Conservation (phyloP, 805 yeast genomes). For the Metschnikowia cubensis region DNA sequence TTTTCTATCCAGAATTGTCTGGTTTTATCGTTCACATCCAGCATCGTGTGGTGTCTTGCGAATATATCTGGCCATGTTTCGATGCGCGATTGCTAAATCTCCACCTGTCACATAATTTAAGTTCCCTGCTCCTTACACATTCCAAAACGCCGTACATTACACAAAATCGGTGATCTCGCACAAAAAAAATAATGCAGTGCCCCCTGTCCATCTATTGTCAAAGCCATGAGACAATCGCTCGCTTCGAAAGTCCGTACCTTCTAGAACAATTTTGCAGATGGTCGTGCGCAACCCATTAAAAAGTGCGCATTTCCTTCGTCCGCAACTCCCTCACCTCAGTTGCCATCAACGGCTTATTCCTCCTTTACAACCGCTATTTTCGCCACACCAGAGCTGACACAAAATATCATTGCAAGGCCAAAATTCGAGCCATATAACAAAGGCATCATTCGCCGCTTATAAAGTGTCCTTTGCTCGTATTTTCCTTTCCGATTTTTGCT, state of each 20-base stretch:
- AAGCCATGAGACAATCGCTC: not conserved
- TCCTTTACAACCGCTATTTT: not conserved
- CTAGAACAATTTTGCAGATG: constrained; percentile 1
- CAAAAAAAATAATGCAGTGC: no score
- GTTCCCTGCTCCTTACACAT: not conserved
- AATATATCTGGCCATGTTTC: not conserved
- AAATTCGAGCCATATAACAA: not conserved
- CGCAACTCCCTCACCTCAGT: constrained; percentile 4
- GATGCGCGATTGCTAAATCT: not conserved
- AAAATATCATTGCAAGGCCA: not conserved
- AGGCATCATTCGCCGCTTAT: not conserved
- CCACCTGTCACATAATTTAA: not conserved
- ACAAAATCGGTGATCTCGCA: not conserved
- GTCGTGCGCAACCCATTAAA: constrained; percentile 1
- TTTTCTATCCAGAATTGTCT: no score
- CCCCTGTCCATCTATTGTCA: not conserved
- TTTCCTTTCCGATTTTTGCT: constrained; percentile 3
- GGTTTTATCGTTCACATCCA: no score
- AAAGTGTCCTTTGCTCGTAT: not conserved
- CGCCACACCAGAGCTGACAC: constrained; percentile 3
- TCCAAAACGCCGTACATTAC: not conserved
- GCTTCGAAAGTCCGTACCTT: not conserved
- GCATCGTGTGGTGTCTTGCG: no score
- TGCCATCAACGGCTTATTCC: constrained; percentile 11
- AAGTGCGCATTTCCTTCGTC: constrained; percentile 4